Percentiles rank a stretch among this genome's conserved stretches.
Evolutionary conservation across 2,329 filamentous ascomycete species (phyloP).

Genomic region (Penicillium sp.): DNA sequence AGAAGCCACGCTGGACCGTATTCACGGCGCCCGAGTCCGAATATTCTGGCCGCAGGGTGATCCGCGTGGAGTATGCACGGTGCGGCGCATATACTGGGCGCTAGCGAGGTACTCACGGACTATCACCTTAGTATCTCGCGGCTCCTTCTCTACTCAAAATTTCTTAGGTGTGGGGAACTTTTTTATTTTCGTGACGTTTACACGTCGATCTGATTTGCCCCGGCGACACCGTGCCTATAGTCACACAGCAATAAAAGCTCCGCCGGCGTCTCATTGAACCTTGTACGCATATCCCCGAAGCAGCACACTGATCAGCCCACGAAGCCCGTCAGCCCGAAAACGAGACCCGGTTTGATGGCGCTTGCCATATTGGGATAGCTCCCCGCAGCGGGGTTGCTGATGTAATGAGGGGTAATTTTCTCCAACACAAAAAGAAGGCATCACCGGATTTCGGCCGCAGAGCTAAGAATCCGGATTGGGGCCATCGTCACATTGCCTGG

Average conservation of each 20-base stretch:
- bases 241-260: background rate
- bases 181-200: background rate
- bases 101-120: background rate
- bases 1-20: conserved; percentile 10
- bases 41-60: background rate
- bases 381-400: conserved; percentile 21
- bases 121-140: background rate
- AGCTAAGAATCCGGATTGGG: background rate
- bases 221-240: background rate
- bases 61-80: background rate
- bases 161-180: conserved; percentile 9
- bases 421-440: background rate
- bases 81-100: background rate
- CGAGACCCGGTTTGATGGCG: background rate
- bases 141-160: background rate
- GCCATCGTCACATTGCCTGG: background rate
- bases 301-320: background rate
- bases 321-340: conserved; percentile 2
- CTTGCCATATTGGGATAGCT: conserved; percentile 4
- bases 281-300: background rate
- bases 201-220: background rate
- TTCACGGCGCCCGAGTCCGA: background rate
- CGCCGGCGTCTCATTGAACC: background rate
- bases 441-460: background rate
- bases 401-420: conserved; percentile 26